Percentiles rank a stretch among this genome's conserved stretches.
phyloP scores from a whole-genome alignment of 805 yeast species.

The Yueomyces sinensis region DNA sequence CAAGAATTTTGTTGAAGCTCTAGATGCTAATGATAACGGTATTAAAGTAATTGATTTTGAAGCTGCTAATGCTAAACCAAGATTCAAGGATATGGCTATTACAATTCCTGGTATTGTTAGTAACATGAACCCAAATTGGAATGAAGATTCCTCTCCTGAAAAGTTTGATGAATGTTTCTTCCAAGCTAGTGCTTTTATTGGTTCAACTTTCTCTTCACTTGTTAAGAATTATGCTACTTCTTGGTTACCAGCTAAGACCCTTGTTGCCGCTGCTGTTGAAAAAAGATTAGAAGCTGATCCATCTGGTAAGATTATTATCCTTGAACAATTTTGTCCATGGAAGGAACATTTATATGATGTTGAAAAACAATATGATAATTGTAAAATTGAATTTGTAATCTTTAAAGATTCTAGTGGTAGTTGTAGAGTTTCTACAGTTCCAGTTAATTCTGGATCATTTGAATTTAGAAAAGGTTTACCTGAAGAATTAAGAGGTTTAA shows the following conservation, averaged over 20 bases:
- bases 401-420: conserved; percentile 59
- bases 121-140: conserved; percentile 79
- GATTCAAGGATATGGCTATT: conserved; percentile 60
- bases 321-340: conserved; percentile 85
- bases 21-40: conserved; percentile 96
- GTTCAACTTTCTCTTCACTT: conserved; percentile 55
- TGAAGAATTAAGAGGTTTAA: conserved; percentile 86
- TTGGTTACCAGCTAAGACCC: conserved; percentile 81
- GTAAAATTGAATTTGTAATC: conserved; percentile 57
- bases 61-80: conserved; percentile 32
- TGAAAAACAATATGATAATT: conserved; percentile 42
- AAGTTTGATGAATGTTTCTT: conserved; percentile 54
- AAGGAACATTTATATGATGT: conserved; percentile 75
- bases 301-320: conserved; percentile 61
- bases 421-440: conserved; percentile 88
- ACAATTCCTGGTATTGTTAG: conserved; percentile 69
- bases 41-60: conserved; percentile 48
- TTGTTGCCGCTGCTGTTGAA: conserved; percentile 60
- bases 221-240: conserved; percentile 64
- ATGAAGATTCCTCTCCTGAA: conserved; percentile 48
- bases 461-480: conserved; percentile 81
- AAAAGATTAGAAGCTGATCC: conserved; percentile 43
- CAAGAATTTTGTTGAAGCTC: conserved; percentile 74
- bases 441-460: conserved; percentile 67
- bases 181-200: conserved; percentile 73